Evolutionary conservation across 1,284 basidiomycete species (phyloP).

Genomic region (Hymenochaete sp.): DNA sequence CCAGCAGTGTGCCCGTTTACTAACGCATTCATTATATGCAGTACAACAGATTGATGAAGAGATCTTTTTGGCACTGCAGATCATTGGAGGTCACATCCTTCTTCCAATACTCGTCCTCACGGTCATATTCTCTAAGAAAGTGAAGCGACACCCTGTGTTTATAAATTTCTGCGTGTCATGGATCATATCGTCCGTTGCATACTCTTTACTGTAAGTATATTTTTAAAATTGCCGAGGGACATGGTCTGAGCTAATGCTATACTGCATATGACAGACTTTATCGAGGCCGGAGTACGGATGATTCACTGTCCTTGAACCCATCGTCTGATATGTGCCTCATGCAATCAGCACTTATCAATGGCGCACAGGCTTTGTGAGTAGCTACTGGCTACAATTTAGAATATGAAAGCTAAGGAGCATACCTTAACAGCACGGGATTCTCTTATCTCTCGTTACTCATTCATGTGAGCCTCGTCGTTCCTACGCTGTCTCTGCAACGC

Average conservation of each 20-base stretch:
- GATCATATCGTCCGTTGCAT: slow-evolving; percentile 17
- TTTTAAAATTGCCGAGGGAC: too few relatives aligned
- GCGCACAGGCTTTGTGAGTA: slow-evolving; percentile 15
- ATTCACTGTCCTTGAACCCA: slow-evolving; percentile 14
- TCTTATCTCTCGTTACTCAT: too few relatives aligned
- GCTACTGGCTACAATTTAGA: too few relatives aligned
- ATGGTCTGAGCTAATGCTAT: background rate
- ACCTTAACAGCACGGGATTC: too few relatives aligned
- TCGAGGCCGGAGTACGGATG: slow-evolving; percentile 10
- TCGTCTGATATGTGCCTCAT: slow-evolving; percentile 11
- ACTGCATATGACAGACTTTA: slow-evolving; percentile 14
- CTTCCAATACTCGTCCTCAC: slow-evolving; percentile 18
- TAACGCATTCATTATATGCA: background rate
- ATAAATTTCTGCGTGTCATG: slow-evolving; percentile 17
- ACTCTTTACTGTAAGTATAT: slow-evolving; percentile 16
- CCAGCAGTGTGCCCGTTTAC: too few relatives aligned
- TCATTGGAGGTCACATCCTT: slow-evolving; percentile 18
- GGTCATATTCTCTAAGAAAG: slow-evolving; percentile 13
- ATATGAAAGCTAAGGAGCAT: too few relatives aligned
- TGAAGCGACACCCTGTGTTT: slow-evolving; percentile 18
- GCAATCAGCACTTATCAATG: slow-evolving; percentile 16
- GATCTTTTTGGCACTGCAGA: slow-evolving; percentile 17
- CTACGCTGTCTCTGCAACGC: too few relatives aligned
- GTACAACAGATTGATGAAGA: slow-evolving; percentile 14
- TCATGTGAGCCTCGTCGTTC: too few relatives aligned